phyloP scores from a whole-genome alignment of 2,329 filamentous ascomycete species.

The Pyrenophora teres region DNA sequence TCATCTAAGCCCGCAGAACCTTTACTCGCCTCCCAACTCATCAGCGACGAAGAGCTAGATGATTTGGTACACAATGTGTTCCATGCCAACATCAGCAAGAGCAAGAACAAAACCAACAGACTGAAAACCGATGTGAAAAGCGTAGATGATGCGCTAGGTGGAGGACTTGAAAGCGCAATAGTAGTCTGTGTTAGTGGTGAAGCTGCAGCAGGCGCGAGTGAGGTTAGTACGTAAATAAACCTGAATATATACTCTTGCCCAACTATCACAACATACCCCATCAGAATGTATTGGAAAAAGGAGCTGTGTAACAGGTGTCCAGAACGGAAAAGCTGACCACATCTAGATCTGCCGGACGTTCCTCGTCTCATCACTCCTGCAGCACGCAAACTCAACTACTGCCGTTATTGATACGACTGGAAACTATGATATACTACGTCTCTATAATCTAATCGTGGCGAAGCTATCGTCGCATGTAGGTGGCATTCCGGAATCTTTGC shows the following conservation, averaged over 20 bases:
- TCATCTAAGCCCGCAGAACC: conserved; percentile 13
- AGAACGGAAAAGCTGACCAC: background rate
- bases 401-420: conserved; percentile 55
- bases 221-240: conserved; percentile 24
- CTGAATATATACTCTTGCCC: background rate
- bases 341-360: conserved; percentile 33
- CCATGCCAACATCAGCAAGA: background rate
- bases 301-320: background rate
- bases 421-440: conserved; percentile 50
- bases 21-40: conserved; percentile 22
- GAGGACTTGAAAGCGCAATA: conserved; percentile 45
- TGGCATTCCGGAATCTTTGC: background rate
- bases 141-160: conserved; percentile 46
- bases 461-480: conserved; percentile 20
- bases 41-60: conserved; percentile 27
- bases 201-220: conserved; percentile 23
- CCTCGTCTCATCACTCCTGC: conserved; percentile 48
- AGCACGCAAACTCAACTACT: conserved; percentile 29
- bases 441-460: conserved; percentile 42
- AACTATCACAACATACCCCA: background rate
- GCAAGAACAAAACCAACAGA: background rate
- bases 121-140: conserved; percentile 32
- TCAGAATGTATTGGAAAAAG: background rate
- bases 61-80: conserved; percentile 11
- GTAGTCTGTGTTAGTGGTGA: conserved; percentile 47